Percentiles rank a stretch among this genome's conserved stretches.
phyloP scores from a whole-genome alignment of 371 early-diverging fungal species.

The Mortierella sp. region DNA sequence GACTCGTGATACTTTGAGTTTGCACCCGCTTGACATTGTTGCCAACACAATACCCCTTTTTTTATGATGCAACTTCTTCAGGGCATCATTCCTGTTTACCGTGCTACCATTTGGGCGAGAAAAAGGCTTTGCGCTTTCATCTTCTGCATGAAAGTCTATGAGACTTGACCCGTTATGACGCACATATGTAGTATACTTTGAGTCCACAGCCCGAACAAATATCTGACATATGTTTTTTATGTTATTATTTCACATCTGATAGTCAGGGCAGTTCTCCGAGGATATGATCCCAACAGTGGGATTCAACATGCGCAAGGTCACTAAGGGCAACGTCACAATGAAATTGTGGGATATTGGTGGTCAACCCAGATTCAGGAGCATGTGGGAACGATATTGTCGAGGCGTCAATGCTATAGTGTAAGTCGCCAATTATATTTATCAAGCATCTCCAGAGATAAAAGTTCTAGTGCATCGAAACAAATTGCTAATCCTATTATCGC shows the following conservation, averaged over 20 bases:
- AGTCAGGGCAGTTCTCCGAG: constrained; percentile 96
- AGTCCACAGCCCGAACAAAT: not conserved
- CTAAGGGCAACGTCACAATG: constrained; percentile 95
- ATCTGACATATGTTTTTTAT: constrained; percentile 9
- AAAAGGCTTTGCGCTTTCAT: not conserved
- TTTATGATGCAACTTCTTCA: constrained; percentile 3
- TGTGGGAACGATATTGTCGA: constrained; percentile 98
- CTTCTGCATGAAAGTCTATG: not conserved
- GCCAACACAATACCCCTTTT: constrained; percentile 12
- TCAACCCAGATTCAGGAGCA: constrained; percentile 92
- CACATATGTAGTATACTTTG: not conserved
- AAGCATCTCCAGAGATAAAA: not conserved
- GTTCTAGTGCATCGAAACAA: no score
- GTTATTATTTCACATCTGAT: constrained; percentile 10
- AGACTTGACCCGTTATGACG: not conserved
- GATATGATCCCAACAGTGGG: constrained; percentile 98
- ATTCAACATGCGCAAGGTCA: constrained; percentile 98
- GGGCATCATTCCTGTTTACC: constrained; percentile 3
- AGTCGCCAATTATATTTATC: constrained; percentile 33
- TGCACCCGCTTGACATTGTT: not conserved
- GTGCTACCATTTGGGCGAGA: not conserved
- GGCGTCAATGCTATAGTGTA: constrained; percentile 98
- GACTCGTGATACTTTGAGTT: constrained; percentile 8
- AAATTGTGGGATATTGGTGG: constrained; percentile 99
- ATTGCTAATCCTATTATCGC: no score